Evolutionary conservation across 192 early-diverging fungal species (phyloP).

Genomic region (Funneliformis mosseae): DNA sequence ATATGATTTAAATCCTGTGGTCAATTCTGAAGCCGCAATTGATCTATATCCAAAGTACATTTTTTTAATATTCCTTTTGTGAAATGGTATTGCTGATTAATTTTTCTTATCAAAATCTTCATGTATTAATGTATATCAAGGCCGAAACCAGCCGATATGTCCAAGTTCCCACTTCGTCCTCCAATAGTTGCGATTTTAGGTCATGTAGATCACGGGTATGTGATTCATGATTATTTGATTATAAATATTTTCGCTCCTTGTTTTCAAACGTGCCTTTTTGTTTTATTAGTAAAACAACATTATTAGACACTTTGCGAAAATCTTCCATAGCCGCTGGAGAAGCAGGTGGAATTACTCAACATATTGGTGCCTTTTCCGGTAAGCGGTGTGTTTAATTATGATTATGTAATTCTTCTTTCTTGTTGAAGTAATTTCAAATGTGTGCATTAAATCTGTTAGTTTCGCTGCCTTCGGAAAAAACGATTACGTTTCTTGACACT

Average conservation of each 20-base stretch:
- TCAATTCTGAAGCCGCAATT: constrained; percentile 48
- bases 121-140: constrained; percentile 44
- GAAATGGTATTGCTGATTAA: background rate
- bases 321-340: constrained; percentile 91
- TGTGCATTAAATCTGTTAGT: constrained; percentile 39
- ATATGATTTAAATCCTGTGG: constrained; percentile 83
- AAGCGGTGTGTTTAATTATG: background rate
- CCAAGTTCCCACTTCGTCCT: constrained; percentile 70
- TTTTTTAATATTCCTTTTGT: background rate
- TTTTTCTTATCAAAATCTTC: background rate
- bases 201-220: constrained; percentile 76
- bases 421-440: background rate
- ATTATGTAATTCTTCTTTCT: background rate
- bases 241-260: background rate
- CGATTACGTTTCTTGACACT: constrained; percentile 95
- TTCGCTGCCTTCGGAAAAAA: constrained; percentile 62
- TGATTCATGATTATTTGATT: background rate
- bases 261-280: background rate
- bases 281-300: constrained; percentile 86
- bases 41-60: constrained; percentile 61
- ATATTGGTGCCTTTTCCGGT: constrained; percentile 95
- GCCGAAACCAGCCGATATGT: constrained; percentile 73
- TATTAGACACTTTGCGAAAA: constrained; percentile 89
- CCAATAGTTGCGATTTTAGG: constrained; percentile 99
- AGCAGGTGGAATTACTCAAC: constrained; percentile 97